A percentile compares a stretch with the other conserved stretches of the same genome.
phyloP scores from a whole-genome alignment of 2,329 filamentous ascomycete species.

The Neofusicoccum cordaticola region DNA sequence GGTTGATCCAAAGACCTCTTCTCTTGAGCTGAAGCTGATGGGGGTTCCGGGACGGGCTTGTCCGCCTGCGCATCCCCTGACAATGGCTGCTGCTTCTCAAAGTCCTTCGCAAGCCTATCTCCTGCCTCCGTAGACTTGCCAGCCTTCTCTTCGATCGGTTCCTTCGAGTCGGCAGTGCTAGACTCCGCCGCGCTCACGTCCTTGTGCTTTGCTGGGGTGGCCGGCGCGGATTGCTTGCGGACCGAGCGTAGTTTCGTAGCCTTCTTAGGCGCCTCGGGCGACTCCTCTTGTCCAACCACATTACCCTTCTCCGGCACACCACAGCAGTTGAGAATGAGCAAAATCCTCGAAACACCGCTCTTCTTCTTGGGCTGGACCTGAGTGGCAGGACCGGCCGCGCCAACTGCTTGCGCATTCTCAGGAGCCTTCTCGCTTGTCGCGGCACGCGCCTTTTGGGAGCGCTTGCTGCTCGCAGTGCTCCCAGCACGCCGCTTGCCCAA shows the following conservation, averaged over 20 bases:
- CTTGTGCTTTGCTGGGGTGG: constrained; percentile 43
- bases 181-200: constrained; percentile 42
- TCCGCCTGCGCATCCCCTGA: constrained; percentile 25
- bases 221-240: constrained; percentile 46
- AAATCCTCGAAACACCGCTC: constrained; percentile 33
- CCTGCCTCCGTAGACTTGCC: constrained; percentile 2
- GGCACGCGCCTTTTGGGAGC: constrained; percentile 35
- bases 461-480: constrained; percentile 48
- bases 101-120: constrained; percentile 22
- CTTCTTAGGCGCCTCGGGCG: constrained; percentile 46
- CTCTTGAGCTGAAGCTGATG: constrained; percentile 19
- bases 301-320: constrained; percentile 58
- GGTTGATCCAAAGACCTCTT: constrained; percentile 19
- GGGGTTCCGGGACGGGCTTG: constrained; percentile 13
- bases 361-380: constrained; percentile 42
- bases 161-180: constrained; percentile 45
- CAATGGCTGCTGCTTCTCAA: constrained; percentile 23
- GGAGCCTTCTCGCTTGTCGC: constrained; percentile 38
- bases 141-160: constrained; percentile 46
- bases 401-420: constrained; percentile 30
- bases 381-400: constrained; percentile 22
- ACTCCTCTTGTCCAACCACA: constrained; percentile 54
- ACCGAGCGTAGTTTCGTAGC: constrained; percentile 36
- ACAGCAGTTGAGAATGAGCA: constrained; percentile 64
- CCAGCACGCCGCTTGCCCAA: constrained; percentile 44